Percentiles rank a stretch among this genome's conserved stretches.
These are phyloP conservation scores for Rehmannia glutinosa DNA, from an alignment of 257 asterid species.

Conservation along the genomic window DNA sequence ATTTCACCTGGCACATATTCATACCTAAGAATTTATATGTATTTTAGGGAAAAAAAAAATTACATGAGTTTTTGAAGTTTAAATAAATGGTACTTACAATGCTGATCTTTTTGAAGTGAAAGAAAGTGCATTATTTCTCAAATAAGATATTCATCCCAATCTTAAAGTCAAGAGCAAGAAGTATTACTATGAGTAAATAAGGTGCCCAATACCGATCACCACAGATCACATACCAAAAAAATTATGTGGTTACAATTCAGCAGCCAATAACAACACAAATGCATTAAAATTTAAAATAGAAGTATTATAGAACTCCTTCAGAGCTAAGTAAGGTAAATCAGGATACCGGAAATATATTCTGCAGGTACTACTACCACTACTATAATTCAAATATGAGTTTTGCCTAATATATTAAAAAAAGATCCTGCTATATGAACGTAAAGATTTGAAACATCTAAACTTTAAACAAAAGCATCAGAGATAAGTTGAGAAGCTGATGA, in stretches of 20 bases:
- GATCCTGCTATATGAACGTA: neutral
- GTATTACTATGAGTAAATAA: neutral
- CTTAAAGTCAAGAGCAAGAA: conserved; percentile 4
- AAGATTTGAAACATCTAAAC: neutral
- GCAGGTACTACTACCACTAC: neutral
- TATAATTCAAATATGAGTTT: neutral
- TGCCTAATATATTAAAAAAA: neutral
- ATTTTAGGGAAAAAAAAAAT: neutral
- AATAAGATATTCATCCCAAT: conserved; percentile 8
- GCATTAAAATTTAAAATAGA: neutral
- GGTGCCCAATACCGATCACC: neutral
- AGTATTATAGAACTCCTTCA: neutral
- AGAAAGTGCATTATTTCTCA: neutral
- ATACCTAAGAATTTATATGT: conserved; percentile 1
- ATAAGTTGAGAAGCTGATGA: conserved; percentile 11
- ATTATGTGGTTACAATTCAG: conserved; percentile 4
- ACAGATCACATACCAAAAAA: neutral
- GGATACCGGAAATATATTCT: neutral
- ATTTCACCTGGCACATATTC: conserved; percentile 12
- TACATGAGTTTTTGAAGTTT: neutral
- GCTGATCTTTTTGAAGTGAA: neutral
- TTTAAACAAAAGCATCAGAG: conserved; percentile 14
- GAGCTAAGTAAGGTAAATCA: conserved; percentile 9
- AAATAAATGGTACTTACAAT: neutral
- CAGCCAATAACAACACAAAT: neutral